Percentiles rank a stretch among this genome's conserved stretches.
Conservation (phyloP, 1,284 basidiomycete genomes). For the Tilletia horrida region DNA sequence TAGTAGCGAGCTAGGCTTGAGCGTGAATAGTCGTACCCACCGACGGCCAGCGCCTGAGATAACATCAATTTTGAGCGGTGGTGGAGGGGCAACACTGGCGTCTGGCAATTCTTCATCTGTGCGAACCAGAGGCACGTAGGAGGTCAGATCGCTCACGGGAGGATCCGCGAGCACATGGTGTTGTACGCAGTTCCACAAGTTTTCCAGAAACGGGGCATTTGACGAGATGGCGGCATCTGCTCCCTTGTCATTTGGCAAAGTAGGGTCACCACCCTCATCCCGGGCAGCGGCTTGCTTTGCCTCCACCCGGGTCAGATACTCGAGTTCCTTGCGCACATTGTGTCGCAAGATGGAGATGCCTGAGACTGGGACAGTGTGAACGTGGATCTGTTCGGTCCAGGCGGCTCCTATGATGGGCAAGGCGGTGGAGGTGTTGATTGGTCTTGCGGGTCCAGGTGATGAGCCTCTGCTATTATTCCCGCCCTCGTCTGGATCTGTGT, state of each 20-base stretch:
- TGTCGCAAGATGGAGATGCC: constrained; percentile 1
- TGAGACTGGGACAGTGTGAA: neutral
- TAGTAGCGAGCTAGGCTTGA: constrained; percentile 31
- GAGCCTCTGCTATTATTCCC: neutral
- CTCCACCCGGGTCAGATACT: neutral
- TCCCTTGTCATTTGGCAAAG: neutral
- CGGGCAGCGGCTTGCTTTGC: neutral
- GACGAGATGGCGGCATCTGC: constrained; percentile 23
- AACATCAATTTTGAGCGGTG: constrained; percentile 36
- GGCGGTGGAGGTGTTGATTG: neutral
- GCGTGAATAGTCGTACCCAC: constrained; percentile 36
- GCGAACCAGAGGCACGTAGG: neutral
- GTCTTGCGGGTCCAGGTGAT: neutral
- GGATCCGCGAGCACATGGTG: neutral
- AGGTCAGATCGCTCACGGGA: neutral
- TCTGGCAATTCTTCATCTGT: neutral
- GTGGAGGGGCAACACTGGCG: neutral
- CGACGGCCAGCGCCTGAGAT: constrained; percentile 32
- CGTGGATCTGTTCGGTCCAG: constrained; percentile 3
- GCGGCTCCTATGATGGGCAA: neutral
- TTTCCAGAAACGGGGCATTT: constrained; percentile 36
- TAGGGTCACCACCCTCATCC: neutral
- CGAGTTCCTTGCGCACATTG: constrained; percentile 4
- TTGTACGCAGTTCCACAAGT: constrained; percentile 28
- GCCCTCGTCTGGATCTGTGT: neutral